Conservation (phyloP, 192 early-diverging fungal species). For the Kickxella alabastrina region DNA sequence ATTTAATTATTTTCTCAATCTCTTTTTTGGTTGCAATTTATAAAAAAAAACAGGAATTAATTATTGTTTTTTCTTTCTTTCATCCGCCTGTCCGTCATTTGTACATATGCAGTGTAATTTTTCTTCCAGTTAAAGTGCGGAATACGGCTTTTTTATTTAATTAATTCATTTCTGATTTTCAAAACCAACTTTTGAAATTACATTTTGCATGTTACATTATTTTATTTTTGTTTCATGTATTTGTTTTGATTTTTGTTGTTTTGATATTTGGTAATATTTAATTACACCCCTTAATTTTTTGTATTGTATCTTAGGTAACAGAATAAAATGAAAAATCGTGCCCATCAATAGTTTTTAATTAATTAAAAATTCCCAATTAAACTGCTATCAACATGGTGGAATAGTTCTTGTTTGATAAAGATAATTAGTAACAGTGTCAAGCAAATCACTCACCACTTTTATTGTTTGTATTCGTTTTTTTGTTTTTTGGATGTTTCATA, state of each 20-base stretch:
- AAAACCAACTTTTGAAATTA: too few relatives aligned
- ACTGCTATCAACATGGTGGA: too few relatives aligned
- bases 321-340: neutral
- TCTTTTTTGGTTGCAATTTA: neutral
- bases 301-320: neutral
- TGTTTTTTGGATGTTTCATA: conserved; percentile 1
- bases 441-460: too few relatives aligned
- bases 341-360: neutral
- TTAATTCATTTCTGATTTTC: too few relatives aligned
- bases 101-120: too few relatives aligned
- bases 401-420: too few relatives aligned
- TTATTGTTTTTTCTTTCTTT: too few relatives aligned
- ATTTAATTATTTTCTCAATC: too few relatives aligned
- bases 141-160: too few relatives aligned
- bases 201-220: neutral
- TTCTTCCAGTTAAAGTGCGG: too few relatives aligned
- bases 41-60: conserved; percentile 1
- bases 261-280: neutral
- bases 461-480: neutral
- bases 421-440: too few relatives aligned
- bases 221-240: neutral
- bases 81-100: too few relatives aligned
- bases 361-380: neutral
- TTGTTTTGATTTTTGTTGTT: neutral
- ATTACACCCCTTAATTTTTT: neutral